Evolutionary conservation across 768 basidiomycete species (phyloP).

Genomic region (Tubosaeta sp.): DNA sequence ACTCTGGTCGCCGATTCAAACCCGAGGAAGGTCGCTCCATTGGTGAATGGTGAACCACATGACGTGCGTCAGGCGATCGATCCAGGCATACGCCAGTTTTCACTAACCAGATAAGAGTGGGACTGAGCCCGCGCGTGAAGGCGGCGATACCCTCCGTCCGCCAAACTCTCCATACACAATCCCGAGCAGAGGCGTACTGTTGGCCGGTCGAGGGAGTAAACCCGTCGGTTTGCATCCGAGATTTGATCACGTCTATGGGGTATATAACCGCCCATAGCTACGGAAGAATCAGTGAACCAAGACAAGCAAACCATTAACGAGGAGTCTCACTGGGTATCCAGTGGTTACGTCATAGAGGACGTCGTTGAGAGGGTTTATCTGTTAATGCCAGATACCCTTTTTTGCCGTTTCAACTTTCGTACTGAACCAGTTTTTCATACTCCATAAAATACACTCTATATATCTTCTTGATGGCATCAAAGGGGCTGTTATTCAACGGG

Average conservation of each 20-base stretch:
- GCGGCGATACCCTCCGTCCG: constrained; percentile 77
- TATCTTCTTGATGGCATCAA: constrained; percentile 86
- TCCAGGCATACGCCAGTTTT: constrained; percentile 1
- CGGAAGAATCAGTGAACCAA: constrained; percentile 4
- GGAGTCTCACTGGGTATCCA: constrained; percentile 75
- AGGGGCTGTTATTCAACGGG: constrained; percentile 77
- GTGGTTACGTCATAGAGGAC: constrained; percentile 88
- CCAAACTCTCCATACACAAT: constrained; percentile 83
- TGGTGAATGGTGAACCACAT: constrained; percentile 86
- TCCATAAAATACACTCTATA: constrained; percentile 85
- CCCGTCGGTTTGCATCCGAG: constrained; percentile 92
- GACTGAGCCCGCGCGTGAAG: constrained; percentile 87
- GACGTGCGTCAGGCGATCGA: constrained; percentile 6
- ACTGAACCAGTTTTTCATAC: constrained; percentile 89
- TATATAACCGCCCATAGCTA: constrained; percentile 92
- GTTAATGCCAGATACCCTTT: constrained; percentile 66
- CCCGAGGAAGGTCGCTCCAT: constrained; percentile 94
- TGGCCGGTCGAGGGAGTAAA: constrained; percentile 71
- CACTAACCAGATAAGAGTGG: constrained; percentile 83
- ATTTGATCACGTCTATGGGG: constrained; percentile 95
- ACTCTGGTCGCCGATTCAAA: constrained; percentile 88
- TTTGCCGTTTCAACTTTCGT: constrained; percentile 76
- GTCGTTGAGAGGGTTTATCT: constrained; percentile 74
- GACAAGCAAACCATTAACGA: not conserved
- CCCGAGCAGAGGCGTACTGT: constrained; percentile 77